A percentile compares a stretch with the other conserved stretches of the same genome.
phyloP scores from a whole-genome alignment of 1,284 basidiomycete species.

The Psilocybe mexicana region DNA sequence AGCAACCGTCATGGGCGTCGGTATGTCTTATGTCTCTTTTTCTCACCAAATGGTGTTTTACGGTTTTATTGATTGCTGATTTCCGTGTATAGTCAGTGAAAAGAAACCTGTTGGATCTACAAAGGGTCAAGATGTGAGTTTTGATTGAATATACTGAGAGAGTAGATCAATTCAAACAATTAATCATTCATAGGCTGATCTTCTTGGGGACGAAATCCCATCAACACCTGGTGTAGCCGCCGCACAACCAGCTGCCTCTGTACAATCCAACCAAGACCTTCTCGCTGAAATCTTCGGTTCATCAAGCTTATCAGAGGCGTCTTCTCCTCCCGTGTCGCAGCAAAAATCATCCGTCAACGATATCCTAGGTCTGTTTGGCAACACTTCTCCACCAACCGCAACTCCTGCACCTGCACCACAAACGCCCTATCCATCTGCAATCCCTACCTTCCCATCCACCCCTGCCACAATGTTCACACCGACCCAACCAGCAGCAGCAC shows the following conservation, averaged over 20 bases:
- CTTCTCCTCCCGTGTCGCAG: slow-evolving; percentile 40
- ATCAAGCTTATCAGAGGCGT: slow-evolving; percentile 41
- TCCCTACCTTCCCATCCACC: slow-evolving; percentile 39
- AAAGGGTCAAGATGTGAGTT: slow-evolving; percentile 68
- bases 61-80: not conserved
- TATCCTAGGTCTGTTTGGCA: slow-evolving; percentile 88
- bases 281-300: slow-evolving; percentile 92
- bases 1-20: slow-evolving; percentile 89
- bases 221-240: slow-evolving; percentile 34
- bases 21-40: slow-evolving; percentile 43
- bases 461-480: slow-evolving; percentile 37
- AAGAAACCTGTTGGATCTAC: slow-evolving; percentile 93
- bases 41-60: not conserved
- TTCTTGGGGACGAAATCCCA: slow-evolving; percentile 71
- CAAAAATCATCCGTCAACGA: slow-evolving; percentile 75
- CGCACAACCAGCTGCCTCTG: slow-evolving; percentile 43
- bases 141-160: slow-evolving; percentile 4
- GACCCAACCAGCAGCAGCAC: slow-evolving; percentile 30
- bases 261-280: slow-evolving; percentile 84
- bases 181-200: slow-evolving; percentile 51
- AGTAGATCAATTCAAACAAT: slow-evolving; percentile 4
- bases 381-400: slow-evolving; percentile 42
- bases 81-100: slow-evolving; percentile 72
- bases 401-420: slow-evolving; percentile 35
- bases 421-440: slow-evolving; percentile 29